Evolutionary conservation across 2,329 filamentous ascomycete genomes (phyloP).

Genomic region (Aspergillus novofumigatus): DNA sequence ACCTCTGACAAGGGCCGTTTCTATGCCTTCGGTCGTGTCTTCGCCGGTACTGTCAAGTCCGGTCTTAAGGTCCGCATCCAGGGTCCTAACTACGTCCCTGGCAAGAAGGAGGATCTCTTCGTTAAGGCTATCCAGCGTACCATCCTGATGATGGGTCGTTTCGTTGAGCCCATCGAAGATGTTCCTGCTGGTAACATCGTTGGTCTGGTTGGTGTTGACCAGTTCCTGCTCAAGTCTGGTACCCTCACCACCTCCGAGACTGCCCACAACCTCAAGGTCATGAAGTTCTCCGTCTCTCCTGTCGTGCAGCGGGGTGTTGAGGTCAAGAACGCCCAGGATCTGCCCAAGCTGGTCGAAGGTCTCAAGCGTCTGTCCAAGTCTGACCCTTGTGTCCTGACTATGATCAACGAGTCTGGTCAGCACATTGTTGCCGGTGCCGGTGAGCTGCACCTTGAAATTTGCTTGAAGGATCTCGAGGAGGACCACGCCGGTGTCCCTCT

Average conservation of each 20-base stretch:
- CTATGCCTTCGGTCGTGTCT: slow-evolving; percentile 99
- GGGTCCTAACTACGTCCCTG: slow-evolving; percentile 96
- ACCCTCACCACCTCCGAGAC: slow-evolving; percentile 96
- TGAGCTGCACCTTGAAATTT: slow-evolving; percentile 99
- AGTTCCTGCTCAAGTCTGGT: slow-evolving; percentile 99
- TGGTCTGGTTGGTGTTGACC: slow-evolving; percentile 97
- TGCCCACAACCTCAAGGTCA: slow-evolving; percentile 99
- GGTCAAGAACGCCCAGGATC: slow-evolving; percentile 99
- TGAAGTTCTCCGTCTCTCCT: slow-evolving; percentile 99
- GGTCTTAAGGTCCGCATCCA: slow-evolving; percentile 99
- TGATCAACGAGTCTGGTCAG: slow-evolving; percentile 88
- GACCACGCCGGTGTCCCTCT: slow-evolving; percentile 99
- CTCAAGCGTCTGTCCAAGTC: slow-evolving; percentile 99
- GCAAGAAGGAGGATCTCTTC: slow-evolving; percentile 98
- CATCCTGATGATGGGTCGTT: slow-evolving; percentile 99
- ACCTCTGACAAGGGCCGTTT: slow-evolving; percentile 99
- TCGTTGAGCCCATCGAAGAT: slow-evolving; percentile 97
- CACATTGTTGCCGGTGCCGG: slow-evolving; percentile 98
- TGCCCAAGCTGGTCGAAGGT: slow-evolving; percentile 99
- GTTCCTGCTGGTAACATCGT: slow-evolving; percentile 99
- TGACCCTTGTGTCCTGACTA: slow-evolving; percentile 93
- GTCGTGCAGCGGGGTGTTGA: slow-evolving; percentile 98
- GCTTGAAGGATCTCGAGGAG: slow-evolving; percentile 99
- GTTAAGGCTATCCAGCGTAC: slow-evolving; percentile 99
- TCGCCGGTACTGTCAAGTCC: slow-evolving; percentile 94